Evolutionary conservation across 176 grass and related monocot species (phyloP).

Genomic region (Cymbopogon citratus): DNA sequence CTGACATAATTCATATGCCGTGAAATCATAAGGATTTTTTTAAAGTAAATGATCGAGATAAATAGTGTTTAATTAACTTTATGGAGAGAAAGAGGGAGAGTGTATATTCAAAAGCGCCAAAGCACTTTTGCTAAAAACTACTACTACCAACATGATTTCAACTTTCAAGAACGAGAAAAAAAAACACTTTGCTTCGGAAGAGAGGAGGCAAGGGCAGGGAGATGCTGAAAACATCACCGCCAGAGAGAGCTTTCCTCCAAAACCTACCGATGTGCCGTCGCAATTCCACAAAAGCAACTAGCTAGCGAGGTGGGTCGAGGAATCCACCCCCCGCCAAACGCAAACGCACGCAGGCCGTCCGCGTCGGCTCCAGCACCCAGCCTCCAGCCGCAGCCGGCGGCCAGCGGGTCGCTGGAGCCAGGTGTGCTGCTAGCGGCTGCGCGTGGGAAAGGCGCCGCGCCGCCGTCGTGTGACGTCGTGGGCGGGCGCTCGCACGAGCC

Average conservation of each 20-base stretch:
- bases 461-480: slow-evolving; percentile 19
- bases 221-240: slow-evolving; percentile 1
- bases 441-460: neutral
- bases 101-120: too few species aligned
- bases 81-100: too few species aligned
- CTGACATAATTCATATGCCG: too few species aligned
- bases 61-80: too few species aligned
- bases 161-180: neutral
- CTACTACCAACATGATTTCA: neutral
- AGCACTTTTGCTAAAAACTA: neutral
- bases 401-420: neutral
- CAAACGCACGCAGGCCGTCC: neutral
- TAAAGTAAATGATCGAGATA: too few species aligned
- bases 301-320: neutral
- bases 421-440: neutral
- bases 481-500: neutral
- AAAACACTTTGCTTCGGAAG: neutral
- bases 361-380: neutral
- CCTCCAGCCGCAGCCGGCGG: neutral
- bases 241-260: neutral
- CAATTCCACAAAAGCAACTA: slow-evolving; percentile 12
- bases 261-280: neutral
- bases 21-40: too few species aligned
- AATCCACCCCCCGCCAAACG: neutral
- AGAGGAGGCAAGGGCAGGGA: neutral